These are phyloP conservation scores for Rhodofomes roseus DNA, from an alignment of 1,284 basidiomycete genomes.

Conservation along the genomic window DNA sequence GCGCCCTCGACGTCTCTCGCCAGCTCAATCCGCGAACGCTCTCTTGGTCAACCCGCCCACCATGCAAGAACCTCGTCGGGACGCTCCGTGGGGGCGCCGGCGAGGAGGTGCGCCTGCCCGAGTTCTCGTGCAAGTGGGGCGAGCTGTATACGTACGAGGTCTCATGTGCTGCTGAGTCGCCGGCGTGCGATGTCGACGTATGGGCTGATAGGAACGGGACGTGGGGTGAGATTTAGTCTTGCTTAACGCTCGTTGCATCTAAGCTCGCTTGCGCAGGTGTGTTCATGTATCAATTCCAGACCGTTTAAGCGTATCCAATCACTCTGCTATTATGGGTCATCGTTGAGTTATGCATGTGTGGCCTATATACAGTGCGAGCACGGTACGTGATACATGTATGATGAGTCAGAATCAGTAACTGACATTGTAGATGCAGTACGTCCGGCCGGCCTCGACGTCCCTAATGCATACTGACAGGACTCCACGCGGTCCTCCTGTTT, in stretches of 20 bases:
- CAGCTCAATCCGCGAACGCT: conserved; percentile 8
- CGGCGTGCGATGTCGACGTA: conserved; percentile 9
- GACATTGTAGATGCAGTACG: too few relatives aligned
- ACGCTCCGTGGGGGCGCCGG: background rate
- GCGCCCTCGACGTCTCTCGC: conserved; percentile 1
- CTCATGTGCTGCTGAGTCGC: conserved; percentile 3
- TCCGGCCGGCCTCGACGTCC: too few relatives aligned
- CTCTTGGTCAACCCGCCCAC: conserved; percentile 11
- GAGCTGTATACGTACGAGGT: conserved; percentile 13
- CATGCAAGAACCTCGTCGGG: conserved; percentile 2
- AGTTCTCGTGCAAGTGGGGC: conserved; percentile 10
- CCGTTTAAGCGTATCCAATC: background rate
- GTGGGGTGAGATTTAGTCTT: conserved; percentile 6
- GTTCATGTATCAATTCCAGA: background rate
- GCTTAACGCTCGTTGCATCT: background rate
- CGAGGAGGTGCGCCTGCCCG: conserved; percentile 1
- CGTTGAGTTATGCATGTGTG: too few relatives aligned
- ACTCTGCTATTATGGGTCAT: too few relatives aligned
- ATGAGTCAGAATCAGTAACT: too few relatives aligned
- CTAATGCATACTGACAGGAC: too few relatives aligned
- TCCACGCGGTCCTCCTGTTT: too few relatives aligned
- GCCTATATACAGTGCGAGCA: too few relatives aligned
- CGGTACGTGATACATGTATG: too few relatives aligned
- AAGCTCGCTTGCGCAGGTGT: background rate
- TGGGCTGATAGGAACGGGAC: conserved; percentile 4